phyloP scores from a whole-genome alignment of 1,284 basidiomycete species.

The Apiotrichum montevideense region DNA sequence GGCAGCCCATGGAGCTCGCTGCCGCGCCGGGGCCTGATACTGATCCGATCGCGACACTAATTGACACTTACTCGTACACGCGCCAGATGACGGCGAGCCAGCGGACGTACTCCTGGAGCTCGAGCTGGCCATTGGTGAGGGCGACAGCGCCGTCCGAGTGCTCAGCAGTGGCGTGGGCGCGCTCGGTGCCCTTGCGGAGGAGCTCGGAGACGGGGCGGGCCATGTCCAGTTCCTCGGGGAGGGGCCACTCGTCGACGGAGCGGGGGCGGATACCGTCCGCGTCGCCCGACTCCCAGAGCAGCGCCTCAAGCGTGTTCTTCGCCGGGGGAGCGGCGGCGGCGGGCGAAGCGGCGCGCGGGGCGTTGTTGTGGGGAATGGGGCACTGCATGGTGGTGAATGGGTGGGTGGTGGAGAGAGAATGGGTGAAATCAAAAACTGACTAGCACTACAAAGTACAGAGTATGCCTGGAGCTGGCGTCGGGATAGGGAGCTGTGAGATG shows the following conservation, averaged over 20 bases:
- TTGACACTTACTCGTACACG: slow-evolving; percentile 61
- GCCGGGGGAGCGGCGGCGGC: slow-evolving; percentile 30
- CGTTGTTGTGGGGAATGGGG: background rate
- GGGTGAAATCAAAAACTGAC: background rate
- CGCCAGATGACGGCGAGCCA: slow-evolving; percentile 72
- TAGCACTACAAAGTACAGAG: no score
- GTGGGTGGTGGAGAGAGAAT: background rate
- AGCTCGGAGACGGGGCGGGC: slow-evolving; percentile 44
- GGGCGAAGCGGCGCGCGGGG: background rate
- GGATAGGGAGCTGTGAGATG: no score
- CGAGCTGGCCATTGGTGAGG: slow-evolving; percentile 58
- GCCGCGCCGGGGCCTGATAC: no score
- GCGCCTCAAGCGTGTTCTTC: slow-evolving; percentile 2
- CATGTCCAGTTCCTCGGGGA: slow-evolving; percentile 38
- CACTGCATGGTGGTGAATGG: background rate
- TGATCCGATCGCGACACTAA: background rate
- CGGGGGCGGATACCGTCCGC: slow-evolving; percentile 4
- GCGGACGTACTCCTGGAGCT: slow-evolving; percentile 60
- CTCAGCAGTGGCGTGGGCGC: slow-evolving; percentile 60
- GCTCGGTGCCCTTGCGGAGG: slow-evolving; percentile 56
- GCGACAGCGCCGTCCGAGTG: slow-evolving; percentile 57
- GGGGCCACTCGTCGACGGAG: slow-evolving; percentile 22
- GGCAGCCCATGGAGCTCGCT: background rate
- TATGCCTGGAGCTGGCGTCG: no score
- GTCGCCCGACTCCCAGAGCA: slow-evolving; percentile 10